Percentiles rank a stretch among this genome's conserved stretches.
Evolutionary conservation across 495 filamentous ascomycete genomes (phyloP).

Genomic region (Durotheca rogersii): DNA sequence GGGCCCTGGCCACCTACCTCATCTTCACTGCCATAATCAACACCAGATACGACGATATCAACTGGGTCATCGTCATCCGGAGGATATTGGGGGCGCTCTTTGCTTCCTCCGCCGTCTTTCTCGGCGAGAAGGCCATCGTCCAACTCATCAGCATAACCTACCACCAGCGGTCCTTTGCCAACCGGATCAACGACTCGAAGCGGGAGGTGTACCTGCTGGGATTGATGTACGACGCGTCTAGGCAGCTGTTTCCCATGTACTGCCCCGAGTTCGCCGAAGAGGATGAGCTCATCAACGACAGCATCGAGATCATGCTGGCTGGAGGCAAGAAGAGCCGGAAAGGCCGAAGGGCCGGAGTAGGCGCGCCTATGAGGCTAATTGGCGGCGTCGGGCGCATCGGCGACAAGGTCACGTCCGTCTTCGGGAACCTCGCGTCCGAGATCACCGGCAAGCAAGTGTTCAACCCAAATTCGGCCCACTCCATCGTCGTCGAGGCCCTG

Average conservation of each 20-base stretch:
- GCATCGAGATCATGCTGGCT: constrained; percentile 55
- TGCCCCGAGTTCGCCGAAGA: constrained; percentile 88
- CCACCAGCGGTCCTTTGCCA: constrained; percentile 88
- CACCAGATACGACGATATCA: constrained; percentile 14
- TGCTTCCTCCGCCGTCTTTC: constrained; percentile 73
- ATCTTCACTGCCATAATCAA: constrained; percentile 70
- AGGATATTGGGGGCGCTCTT: constrained; percentile 73
- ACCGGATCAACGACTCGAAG: constrained; percentile 86
- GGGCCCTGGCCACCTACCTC: constrained; percentile 75
- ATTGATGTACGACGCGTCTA: constrained; percentile 84
- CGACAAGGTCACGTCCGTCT: constrained; percentile 85
- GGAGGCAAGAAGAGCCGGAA: constrained; percentile 46
- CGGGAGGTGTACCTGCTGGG: constrained; percentile 75
- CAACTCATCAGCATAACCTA: constrained; percentile 94
- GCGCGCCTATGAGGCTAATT: constrained; percentile 75
- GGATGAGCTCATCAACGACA: constrained; percentile 85
- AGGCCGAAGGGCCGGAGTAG: constrained; percentile 56
- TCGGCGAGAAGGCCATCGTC: constrained; percentile 79
- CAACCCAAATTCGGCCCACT: constrained; percentile 84
- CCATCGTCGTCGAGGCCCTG: constrained; percentile 82
- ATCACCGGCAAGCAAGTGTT: constrained; percentile 94
- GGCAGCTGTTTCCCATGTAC: constrained; percentile 84
- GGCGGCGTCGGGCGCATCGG: constrained; percentile 78
- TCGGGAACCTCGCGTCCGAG: constrained; percentile 92
- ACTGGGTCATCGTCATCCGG: constrained; percentile 57